A percentile compares a stretch with the other conserved stretches of the same genome.
These are phyloP conservation scores for Acacia melanoxylon DNA, from an alignment of 306 rosid species.

Conservation along the genomic window DNA sequence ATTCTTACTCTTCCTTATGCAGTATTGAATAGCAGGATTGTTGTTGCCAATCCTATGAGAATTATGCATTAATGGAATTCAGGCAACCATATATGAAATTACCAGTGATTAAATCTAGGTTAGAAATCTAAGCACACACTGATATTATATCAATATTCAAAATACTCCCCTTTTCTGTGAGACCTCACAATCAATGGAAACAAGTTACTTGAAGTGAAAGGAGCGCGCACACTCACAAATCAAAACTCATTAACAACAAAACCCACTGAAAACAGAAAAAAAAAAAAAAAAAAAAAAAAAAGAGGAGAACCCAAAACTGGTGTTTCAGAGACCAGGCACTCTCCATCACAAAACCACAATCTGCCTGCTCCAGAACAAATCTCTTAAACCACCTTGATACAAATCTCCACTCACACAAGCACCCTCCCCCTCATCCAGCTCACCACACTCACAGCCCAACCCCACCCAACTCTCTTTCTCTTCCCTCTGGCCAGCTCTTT, in stretches of 20 bases:
- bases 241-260: no score
- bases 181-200: not conserved
- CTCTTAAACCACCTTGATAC: no score
- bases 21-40: not conserved
- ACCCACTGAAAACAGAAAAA: not conserved
- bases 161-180: not conserved
- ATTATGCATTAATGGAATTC: not conserved
- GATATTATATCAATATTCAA: not conserved
- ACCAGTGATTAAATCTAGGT: not conserved
- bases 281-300: no score
- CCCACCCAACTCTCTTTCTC: no score
- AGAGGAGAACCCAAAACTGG: no score
- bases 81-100: not conserved
- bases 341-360: not conserved
- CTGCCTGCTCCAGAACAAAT: no score
- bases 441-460: no score
- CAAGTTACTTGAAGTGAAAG: not conserved
- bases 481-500: no score
- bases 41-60: not conserved
- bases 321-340: not conserved
- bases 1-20: not conserved
- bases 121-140: not conserved
- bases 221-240: not conserved
- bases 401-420: no score
- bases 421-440: no score